Base-by-base conservation (phyloP, 192 early-diverging fungal genomes). In the Pilobolus umbonatus region DNA sequence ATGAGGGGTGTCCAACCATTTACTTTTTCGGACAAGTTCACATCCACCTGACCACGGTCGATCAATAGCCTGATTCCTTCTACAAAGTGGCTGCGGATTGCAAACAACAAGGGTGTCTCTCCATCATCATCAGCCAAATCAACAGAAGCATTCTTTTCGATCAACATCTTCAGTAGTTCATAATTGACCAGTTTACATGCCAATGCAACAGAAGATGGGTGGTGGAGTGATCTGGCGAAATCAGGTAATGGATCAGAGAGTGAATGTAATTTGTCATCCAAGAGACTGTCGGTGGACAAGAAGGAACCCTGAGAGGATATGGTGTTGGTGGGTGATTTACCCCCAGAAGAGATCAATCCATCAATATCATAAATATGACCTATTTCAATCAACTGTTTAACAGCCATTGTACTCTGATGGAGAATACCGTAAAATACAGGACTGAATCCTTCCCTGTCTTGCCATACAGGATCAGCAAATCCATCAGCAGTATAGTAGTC, bases 61-160 rank as follows among this genome's bases (percentile, higher is more conserved):
- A 86, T 58, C 24, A 88, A 53, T 9, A 80, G 43, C 36, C 50
- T 52, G 7, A 82, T 72, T 53, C 82, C 82, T 12, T 75, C 79
- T 15, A 68, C 42, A 48, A 74, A 79, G 5, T 81, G 81, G 50
- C 67, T 73, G 21, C 78, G 73, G 31, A 76, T 62, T 7, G 79
- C 74, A 44, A 85, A 59, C 17, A 81, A 71, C 14, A 88, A 44
- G 1, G 82, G 70, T 0, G 84, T 80, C 64, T 88, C 89, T n/a
- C 84, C 86, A 47, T 88, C 85, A 26, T 85, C 68, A 61, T 91
- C 86, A 14, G 73, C 64, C 29, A 80, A 54, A 65, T 89, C 78
- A 28, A 77, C 55, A 46, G 85, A 62, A 21, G 83, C 83, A 14
- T 81, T 78, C 30, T 67, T 60, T 2, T 54, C 50, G 11, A 91